phyloP scores from a whole-genome alignment of 1,284 basidiomycete genomes.

The Boletus mariae region DNA sequence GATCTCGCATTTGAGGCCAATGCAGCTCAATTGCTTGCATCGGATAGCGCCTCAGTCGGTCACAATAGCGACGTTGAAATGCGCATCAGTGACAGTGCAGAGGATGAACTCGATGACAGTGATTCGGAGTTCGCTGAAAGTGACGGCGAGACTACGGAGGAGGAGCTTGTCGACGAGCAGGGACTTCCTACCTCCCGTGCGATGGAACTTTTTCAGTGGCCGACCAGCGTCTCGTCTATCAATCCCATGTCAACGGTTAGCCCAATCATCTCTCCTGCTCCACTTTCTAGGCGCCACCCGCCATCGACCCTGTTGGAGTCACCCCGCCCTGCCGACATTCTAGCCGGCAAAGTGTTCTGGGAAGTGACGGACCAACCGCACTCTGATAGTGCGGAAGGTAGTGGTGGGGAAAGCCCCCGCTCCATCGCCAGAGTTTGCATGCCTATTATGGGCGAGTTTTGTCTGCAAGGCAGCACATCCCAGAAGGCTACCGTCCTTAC shows the following conservation, averaged over 20 bases:
- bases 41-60: slow-evolving; percentile 36
- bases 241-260: slow-evolving; percentile 71
- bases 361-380: slow-evolving; percentile 41
- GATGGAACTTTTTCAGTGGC: slow-evolving; percentile 66
- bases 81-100: slow-evolving; percentile 37
- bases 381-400: slow-evolving; percentile 35
- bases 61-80: slow-evolving; percentile 41
- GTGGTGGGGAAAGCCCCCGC: slow-evolving; percentile 23
- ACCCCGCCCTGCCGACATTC: slow-evolving; percentile 61
- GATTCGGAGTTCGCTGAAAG: slow-evolving; percentile 38
- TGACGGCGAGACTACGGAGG: slow-evolving; percentile 69
- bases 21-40: slow-evolving; percentile 43
- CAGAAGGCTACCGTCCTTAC: slow-evolving; percentile 56
- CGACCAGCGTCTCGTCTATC: slow-evolving; percentile 60
- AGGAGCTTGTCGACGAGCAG: slow-evolving; percentile 70
- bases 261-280: slow-evolving; percentile 45
- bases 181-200: slow-evolving; percentile 70
- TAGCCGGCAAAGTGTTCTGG: slow-evolving; percentile 54
- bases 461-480: slow-evolving; percentile 29
- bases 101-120: slow-evolving; percentile 34
- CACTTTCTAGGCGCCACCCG: slow-evolving; percentile 34
- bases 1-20: slow-evolving; percentile 57
- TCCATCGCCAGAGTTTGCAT: slow-evolving; percentile 27
- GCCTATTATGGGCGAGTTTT: slow-evolving; percentile 59
- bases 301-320: slow-evolving; percentile 37